Percentiles rank a stretch among this genome's conserved stretches.
phyloP scores from a whole-genome alignment of 495 filamentous ascomycete genomes.

The Pyronema omphalodes region DNA sequence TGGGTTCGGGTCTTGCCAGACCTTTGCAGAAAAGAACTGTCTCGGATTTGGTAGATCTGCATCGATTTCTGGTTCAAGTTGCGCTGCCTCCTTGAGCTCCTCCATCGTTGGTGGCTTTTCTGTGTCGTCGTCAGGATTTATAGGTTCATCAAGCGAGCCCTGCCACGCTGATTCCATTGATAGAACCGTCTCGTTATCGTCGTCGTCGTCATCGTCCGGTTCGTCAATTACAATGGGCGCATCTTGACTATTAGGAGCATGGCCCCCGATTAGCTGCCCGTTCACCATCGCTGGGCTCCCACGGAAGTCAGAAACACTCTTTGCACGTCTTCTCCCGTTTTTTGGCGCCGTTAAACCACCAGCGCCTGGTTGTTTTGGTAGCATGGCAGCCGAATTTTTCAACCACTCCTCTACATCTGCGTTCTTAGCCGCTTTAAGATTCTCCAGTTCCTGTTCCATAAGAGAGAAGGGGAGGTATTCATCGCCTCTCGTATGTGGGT shows the following conservation, averaged over 20 bases:
- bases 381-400: neutral
- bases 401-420: conserved; percentile 22
- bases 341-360: conserved; percentile 10
- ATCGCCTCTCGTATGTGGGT: conserved; percentile 9
- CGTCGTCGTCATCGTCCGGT: conserved; percentile 18
- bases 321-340: conserved; percentile 8
- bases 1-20: conserved; percentile 13
- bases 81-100: conserved; percentile 4
- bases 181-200: conserved; percentile 2
- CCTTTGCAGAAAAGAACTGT: conserved; percentile 19
- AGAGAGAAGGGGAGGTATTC: conserved; percentile 14
- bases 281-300: neutral
- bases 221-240: neutral
- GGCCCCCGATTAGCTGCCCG: neutral
- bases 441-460: conserved; percentile 15
- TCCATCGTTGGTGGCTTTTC: conserved; percentile 10
- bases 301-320: conserved; percentile 17
- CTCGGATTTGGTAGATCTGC: conserved; percentile 8
- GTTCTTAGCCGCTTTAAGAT: conserved; percentile 9
- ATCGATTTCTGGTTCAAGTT: conserved; percentile 15
- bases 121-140: conserved; percentile 5
- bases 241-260: neutral
- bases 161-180: conserved; percentile 12
- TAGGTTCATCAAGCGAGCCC: conserved; percentile 15
- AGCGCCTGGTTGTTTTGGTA: neutral